Conservation (phyloP, 345 rosid species). For the Kernera saxatilis region DNA sequence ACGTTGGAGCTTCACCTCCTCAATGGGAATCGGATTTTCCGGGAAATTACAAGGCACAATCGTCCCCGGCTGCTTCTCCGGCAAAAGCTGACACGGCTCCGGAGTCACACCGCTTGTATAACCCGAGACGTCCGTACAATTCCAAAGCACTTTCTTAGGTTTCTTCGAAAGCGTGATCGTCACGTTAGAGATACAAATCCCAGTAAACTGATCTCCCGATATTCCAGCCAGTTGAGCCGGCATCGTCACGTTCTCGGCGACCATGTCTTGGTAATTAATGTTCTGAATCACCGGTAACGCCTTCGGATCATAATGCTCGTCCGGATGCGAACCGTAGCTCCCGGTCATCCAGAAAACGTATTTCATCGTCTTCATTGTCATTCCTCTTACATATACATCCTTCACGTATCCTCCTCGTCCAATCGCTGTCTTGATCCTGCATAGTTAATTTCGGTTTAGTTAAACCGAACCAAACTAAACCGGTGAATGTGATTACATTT, state of each 20-base stretch:
- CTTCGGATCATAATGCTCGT: constrained; percentile 56
- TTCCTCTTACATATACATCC: constrained; percentile 60
- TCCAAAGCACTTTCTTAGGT: constrained; percentile 68
- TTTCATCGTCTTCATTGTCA: constrained; percentile 72
- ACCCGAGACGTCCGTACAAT: constrained; percentile 64
- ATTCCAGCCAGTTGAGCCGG: constrained; percentile 62
- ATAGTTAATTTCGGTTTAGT: neutral
- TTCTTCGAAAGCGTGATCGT: constrained; percentile 42
- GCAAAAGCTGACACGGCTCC: constrained; percentile 46
- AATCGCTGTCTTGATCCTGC: constrained; percentile 61
- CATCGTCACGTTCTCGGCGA: constrained; percentile 71
- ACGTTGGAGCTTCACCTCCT: constrained; percentile 35
- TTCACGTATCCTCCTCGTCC: constrained; percentile 85
- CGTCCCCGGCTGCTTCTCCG: constrained; percentile 36
- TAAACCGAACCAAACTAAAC: neutral
- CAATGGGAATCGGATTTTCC: constrained; percentile 46
- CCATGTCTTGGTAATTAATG: constrained; percentile 61
- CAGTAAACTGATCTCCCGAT: constrained; percentile 50
- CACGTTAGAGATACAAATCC: constrained; percentile 76
- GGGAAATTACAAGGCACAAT: constrained; percentile 54
- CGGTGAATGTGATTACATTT: neutral
- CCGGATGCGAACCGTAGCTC: constrained; percentile 67
- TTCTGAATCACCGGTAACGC: constrained; percentile 60
- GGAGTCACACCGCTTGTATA: constrained; percentile 58
- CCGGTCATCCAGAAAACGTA: constrained; percentile 95